A percentile compares a stretch with the other conserved stretches of the same genome.
Conservation (phyloP, 805 yeast genomes). For the Yamadazyma philogaea region DNA sequence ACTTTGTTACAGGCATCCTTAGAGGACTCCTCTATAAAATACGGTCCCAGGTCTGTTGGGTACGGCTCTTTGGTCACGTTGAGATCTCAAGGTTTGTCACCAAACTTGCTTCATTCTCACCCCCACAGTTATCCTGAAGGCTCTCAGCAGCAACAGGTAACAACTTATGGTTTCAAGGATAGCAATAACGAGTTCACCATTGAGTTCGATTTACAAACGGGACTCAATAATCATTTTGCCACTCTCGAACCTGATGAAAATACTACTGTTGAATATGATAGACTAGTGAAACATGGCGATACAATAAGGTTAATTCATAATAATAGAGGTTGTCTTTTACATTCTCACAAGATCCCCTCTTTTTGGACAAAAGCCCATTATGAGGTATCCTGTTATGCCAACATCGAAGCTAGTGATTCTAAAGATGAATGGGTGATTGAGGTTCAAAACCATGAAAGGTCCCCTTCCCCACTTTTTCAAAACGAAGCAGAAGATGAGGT, state of each 20-base stretch:
- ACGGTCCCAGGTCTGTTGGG: slow-evolving; percentile 67
- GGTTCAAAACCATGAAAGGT: slow-evolving; percentile 58
- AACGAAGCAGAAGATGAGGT: slow-evolving; percentile 49
- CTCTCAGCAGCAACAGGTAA: slow-evolving; percentile 89
- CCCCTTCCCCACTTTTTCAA: slow-evolving; percentile 39
- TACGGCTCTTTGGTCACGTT: slow-evolving; percentile 61
- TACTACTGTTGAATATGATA: slow-evolving; percentile 21
- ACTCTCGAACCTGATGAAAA: slow-evolving; percentile 25
- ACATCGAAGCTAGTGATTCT: slow-evolving; percentile 63
- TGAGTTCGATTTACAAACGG: slow-evolving; percentile 54
- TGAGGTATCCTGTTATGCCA: slow-evolving; percentile 91
- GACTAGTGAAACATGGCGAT: slow-evolving; percentile 56
- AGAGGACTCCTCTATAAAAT: slow-evolving; percentile 58
- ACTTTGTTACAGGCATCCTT: slow-evolving; percentile 88
- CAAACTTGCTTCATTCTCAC: slow-evolving; percentile 85
- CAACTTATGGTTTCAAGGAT: slow-evolving; percentile 89
- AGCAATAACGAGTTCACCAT: slow-evolving; percentile 78
- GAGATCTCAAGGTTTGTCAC: slow-evolving; percentile 68
- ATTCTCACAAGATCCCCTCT: slow-evolving; percentile 77
- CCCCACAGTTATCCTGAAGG: slow-evolving; percentile 85
- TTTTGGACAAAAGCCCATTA: slow-evolving; percentile 62
- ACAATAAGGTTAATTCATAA: slow-evolving; percentile 70
- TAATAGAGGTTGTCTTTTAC: slow-evolving; percentile 69
- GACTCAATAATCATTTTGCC: slow-evolving; percentile 26
- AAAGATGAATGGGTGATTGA: slow-evolving; percentile 92